phyloP scores from a whole-genome alignment of 2,329 filamentous ascomycete species.

The Monascus ruber region DNA sequence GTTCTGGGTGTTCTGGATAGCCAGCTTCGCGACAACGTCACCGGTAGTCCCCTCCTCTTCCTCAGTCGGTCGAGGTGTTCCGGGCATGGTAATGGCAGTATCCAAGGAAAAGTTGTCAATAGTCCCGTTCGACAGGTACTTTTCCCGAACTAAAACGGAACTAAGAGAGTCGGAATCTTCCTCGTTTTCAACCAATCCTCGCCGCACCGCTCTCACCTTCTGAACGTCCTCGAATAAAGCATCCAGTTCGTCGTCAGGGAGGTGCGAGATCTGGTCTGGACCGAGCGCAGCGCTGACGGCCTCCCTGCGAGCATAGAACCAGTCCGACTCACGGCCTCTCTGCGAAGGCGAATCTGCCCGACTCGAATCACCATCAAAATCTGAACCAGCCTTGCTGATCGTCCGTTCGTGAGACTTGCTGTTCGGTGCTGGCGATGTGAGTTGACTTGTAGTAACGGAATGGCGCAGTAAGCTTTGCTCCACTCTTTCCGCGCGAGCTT shows the following conservation, averaged over 20 bases:
- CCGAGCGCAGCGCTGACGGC: conserved; percentile 86
- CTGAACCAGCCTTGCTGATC: conserved; percentile 68
- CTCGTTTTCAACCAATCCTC: conserved; percentile 49
- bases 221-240: conserved; percentile 90
- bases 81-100: conserved; percentile 86
- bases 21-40: conserved; percentile 56
- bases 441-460: conserved; percentile 54
- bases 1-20: conserved; percentile 70
- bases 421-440: conserved; percentile 52
- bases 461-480: conserved; percentile 81
- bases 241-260: conserved; percentile 91
- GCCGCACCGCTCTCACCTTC: conserved; percentile 71
- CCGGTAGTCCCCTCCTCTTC: conserved; percentile 45
- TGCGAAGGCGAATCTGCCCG: conserved; percentile 64
- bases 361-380: conserved; percentile 59
- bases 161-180: conserved; percentile 84
- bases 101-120: conserved; percentile 94
- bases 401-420: conserved; percentile 61
- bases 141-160: conserved; percentile 81
- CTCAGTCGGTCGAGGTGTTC: conserved; percentile 65
- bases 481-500: conserved; percentile 82
- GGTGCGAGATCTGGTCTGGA: conserved; percentile 73
- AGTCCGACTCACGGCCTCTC: conserved; percentile 70
- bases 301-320: conserved; percentile 85
- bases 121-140: conserved; percentile 89